Evolutionary conservation across 169 alveolate genomes (phyloP), one percentile per base, ranked within the genome.

Genomic region (Cardiosporidium cionae): DNA sequence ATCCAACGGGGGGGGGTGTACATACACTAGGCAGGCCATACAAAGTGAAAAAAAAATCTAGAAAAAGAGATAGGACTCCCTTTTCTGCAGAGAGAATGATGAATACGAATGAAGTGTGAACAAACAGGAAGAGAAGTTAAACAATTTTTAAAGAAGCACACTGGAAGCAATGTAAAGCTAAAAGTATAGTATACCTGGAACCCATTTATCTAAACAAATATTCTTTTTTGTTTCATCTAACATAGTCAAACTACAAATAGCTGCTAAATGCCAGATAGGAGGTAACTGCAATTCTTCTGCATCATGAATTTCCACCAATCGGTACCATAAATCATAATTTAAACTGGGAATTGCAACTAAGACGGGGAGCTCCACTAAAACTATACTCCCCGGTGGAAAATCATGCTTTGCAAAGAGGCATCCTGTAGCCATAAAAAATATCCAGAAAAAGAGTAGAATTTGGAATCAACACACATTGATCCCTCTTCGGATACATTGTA

Each of bases 261-360:
- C 90, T 5, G 88, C 90, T 25, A 85, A 64, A 35, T 85, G 90
- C 90, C 90, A 85, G 23, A 85, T 64, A 3, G 87, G 87, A 23
- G 90, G 90, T 52, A 85, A 73, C 67, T 76, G 83, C 4, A 79
- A 35, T 0, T 75, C 36, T 3, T 22, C 31, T 1, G 69, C 83
- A 28, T 32, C 74, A 64, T 77, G 32, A n/a, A 77, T 9, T 23
- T 68, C 53, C 9, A 1, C n/a, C 1, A 77, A 58, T 2, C 23
- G 9, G 3, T 27, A 28, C 74, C 74, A 77, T 36, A 77, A 68
- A 25, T 64, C 68, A 0, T 27, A 33, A 29, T 69, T 31, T 6
- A 69, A 25, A 0, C 76, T 66, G 0, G 83, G 83, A 22, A 65
- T 52, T 0, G 83, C 78, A 34, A 77, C 83, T 0, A 77, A 32